Conservation (phyloP, 148 eudicot genomes). For the Fagopyrum tataricum region DNA sequence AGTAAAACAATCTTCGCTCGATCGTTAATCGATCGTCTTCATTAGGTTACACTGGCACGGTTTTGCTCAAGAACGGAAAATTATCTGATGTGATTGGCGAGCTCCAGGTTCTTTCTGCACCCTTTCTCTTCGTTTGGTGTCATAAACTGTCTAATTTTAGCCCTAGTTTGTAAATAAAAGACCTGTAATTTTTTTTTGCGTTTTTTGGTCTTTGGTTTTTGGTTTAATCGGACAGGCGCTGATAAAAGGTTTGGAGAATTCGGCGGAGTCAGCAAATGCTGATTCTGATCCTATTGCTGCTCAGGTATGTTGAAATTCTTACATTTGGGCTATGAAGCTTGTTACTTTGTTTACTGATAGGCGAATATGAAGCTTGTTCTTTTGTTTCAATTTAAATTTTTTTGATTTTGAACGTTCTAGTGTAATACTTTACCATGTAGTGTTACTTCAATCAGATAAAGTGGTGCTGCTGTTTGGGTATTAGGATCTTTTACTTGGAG, state of each 20-base stretch:
- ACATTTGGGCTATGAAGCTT: too few species aligned
- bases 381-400: background rate
- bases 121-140: background rate
- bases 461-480: background rate
- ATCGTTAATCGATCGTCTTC: background rate
- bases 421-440: background rate
- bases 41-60: slow-evolving; percentile 74
- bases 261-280: slow-evolving; percentile 38
- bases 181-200: background rate
- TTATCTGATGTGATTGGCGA: slow-evolving; percentile 73
- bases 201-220: background rate
- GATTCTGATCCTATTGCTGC: slow-evolving; percentile 74
- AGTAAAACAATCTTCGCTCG: background rate
- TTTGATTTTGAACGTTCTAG: background rate
- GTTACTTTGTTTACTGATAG: background rate
- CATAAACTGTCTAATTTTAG: background rate
- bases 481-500: background rate
- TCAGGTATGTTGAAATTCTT: slow-evolving; percentile 39
- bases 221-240: slow-evolving; percentile 31
- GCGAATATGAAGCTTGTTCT: background rate
- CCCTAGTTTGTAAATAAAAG: background rate
- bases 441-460: background rate
- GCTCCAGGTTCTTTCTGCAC: slow-evolving; percentile 46
- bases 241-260: slow-evolving; percentile 51
- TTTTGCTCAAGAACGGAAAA: slow-evolving; percentile 60